Evolutionary conservation across 2,329 filamentous ascomycete genomes (phyloP).

Genomic region (Penicillium griseofulvum): DNA sequence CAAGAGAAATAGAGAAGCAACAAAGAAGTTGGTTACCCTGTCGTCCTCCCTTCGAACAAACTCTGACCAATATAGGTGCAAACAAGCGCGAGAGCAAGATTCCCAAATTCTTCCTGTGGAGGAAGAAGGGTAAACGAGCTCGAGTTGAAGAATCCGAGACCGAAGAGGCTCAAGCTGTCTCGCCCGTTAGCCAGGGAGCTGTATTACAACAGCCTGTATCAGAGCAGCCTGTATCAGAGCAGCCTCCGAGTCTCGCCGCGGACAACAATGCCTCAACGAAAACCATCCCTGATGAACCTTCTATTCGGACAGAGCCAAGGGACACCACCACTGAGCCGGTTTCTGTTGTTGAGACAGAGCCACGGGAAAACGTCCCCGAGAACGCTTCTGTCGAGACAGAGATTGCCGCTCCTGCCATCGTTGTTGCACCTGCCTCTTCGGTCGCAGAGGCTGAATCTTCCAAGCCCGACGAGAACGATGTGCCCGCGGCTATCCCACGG

Average conservation of each 20-base stretch:
- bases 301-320: not conserved
- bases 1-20: constrained; percentile 31
- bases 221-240: not conserved
- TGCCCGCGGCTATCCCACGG: not conserved
- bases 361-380: no score
- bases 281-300: not conserved
- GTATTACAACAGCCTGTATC: not conserved
- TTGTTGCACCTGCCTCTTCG: not conserved
- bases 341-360: not conserved
- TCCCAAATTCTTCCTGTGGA: constrained; percentile 28
- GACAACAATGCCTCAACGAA: not conserved
- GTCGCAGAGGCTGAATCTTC: not conserved
- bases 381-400: not conserved
- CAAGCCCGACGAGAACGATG: constrained; percentile 1
- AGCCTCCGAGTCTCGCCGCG: not conserved
- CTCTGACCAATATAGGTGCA: constrained; percentile 3
- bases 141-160: constrained; percentile 14
- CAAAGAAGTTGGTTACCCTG: constrained; percentile 26
- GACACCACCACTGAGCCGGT: not conserved
- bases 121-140: constrained; percentile 27
- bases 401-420: constrained; percentile 4
- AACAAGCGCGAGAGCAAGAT: constrained; percentile 21
- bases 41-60: not conserved
- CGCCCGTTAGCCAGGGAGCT: constrained; percentile 2
- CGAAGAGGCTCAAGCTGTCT: constrained; percentile 1